Evolutionary conservation across 148 eudicot genomes (phyloP).

Genomic region (Silene latifolia): DNA sequence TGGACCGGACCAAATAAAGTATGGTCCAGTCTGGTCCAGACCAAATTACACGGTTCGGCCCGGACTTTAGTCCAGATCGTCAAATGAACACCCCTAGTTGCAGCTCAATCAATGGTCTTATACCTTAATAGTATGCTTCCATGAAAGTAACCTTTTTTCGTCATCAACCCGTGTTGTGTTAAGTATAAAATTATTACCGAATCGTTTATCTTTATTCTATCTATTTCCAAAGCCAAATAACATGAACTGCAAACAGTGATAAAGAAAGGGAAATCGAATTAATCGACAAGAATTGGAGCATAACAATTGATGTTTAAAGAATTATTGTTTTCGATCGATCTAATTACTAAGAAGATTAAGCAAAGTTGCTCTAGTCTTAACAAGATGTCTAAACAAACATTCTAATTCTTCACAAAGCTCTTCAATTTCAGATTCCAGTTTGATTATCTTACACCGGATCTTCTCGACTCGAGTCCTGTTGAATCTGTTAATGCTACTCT

Average conservation of each 20-base stretch:
- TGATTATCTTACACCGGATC: slow-evolving; percentile 26
- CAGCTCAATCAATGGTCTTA: too few species aligned
- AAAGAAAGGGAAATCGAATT: not conserved
- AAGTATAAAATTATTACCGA: not conserved
- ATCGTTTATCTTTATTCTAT: too few species aligned
- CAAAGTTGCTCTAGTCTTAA: slow-evolving; percentile 47
- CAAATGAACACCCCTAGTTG: too few species aligned
- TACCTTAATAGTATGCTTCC: not conserved
- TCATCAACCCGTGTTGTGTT: not conserved
- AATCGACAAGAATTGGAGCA: not conserved
- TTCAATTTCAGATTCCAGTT: slow-evolving; percentile 35
- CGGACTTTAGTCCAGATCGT: too few species aligned
- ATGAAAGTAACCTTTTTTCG: not conserved
- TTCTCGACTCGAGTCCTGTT: slow-evolving; percentile 10
- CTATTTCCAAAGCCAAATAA: too few species aligned
- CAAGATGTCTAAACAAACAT: slow-evolving; percentile 34
- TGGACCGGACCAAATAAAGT: too few species aligned
- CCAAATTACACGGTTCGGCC: too few species aligned
- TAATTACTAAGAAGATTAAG: slow-evolving; percentile 51
- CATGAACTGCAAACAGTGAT: not conserved
- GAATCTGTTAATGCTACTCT: not conserved
- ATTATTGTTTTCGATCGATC: slow-evolving; percentile 10
- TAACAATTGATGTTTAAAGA: not conserved
- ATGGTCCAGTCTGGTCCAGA: too few species aligned
- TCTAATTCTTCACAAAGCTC: slow-evolving; percentile 40